A percentile compares a stretch with the other conserved stretches of the same genome.
phyloP scores from a whole-genome alignment of 495 filamentous ascomycete species.

The Alectoria sarmentosa region DNA sequence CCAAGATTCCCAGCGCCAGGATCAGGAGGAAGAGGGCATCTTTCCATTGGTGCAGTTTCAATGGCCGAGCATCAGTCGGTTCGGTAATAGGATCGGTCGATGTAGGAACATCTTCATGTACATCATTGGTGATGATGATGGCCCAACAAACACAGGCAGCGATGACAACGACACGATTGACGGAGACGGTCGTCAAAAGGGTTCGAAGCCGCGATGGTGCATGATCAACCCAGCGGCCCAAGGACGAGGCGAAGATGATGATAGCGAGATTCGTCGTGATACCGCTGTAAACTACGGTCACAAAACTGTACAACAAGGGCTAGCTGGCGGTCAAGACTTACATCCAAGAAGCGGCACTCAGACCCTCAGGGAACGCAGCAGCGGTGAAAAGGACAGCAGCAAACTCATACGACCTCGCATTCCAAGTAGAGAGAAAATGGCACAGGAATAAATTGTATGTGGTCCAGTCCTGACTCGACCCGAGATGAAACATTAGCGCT shows the following conservation, averaged over 20 bases:
- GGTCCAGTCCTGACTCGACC: neutral
- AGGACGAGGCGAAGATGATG: slow-evolving; percentile 33
- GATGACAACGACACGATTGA: slow-evolving; percentile 39
- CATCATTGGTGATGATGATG: slow-evolving; percentile 16
- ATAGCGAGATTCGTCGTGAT: slow-evolving; percentile 33
- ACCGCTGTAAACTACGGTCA: slow-evolving; percentile 24
- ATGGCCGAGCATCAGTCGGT: neutral
- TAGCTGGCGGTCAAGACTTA: slow-evolving; percentile 15
- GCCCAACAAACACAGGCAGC: slow-evolving; percentile 38
- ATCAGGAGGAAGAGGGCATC: slow-evolving; percentile 34
- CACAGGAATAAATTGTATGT: slow-evolving; percentile 36
- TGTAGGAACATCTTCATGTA: neutral
- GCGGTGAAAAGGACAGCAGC: slow-evolving; percentile 48
- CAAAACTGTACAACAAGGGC: neutral
- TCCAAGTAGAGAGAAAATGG: slow-evolving; percentile 56
- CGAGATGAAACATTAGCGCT: neutral
- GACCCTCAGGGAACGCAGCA: slow-evolving; percentile 39
- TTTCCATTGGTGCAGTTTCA: slow-evolving; percentile 24
- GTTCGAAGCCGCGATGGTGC: slow-evolving; percentile 38
- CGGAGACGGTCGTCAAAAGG: slow-evolving; percentile 36
- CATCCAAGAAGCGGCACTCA: slow-evolving; percentile 37
- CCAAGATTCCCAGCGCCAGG: slow-evolving; percentile 38
- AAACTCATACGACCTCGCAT: slow-evolving; percentile 51
- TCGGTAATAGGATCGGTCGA: neutral
- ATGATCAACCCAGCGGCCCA: slow-evolving; percentile 41